A percentile compares a stretch with the other conserved stretches of the same genome.
Conservation (phyloP, 228 moss, liverwort and hornwort species). For the Sphagnum fallax region DNA sequence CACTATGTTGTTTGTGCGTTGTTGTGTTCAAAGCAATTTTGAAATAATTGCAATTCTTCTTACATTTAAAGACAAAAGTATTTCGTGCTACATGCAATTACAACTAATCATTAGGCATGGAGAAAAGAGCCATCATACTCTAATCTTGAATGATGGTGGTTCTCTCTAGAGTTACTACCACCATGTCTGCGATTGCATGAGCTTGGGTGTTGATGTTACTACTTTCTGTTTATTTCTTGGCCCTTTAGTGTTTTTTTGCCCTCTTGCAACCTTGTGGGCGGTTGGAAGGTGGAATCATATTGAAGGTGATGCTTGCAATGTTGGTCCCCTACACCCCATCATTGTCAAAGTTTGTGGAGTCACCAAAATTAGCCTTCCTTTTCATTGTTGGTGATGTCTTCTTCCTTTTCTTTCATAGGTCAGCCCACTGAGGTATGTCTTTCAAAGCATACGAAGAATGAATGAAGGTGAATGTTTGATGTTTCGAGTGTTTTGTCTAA, state of each 20-base stretch:
- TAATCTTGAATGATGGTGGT: not conserved
- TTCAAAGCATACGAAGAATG: not conserved
- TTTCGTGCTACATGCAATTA: not conserved
- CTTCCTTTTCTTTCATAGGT: not conserved
- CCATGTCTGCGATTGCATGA: not conserved
- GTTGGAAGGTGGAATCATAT: not conserved
- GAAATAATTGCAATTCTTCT: not conserved
- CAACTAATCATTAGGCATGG: not conserved
- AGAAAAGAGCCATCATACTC: not conserved
- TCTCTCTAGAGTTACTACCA: not conserved
- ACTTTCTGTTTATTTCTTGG: not conserved
- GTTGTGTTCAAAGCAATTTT: not conserved
- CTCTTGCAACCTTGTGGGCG: not conserved
- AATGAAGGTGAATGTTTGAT: not conserved
- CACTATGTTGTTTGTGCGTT: not conserved
- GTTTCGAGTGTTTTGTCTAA: not conserved
- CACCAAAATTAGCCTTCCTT: not conserved
- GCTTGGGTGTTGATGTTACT: not conserved
- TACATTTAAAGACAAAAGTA: not conserved
- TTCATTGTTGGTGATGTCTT: not conserved
- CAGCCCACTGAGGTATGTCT: not conserved
- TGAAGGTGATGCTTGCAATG: not conserved
- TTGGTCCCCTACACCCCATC: not conserved
- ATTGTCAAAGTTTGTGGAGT: not conserved
- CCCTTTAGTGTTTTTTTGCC: not conserved